A percentile compares a stretch with the other conserved stretches of the same genome.
Evolutionary conservation across 2,329 filamentous ascomycete genomes (phyloP).

Genomic region (Ceratocystis lukuohia): DNA sequence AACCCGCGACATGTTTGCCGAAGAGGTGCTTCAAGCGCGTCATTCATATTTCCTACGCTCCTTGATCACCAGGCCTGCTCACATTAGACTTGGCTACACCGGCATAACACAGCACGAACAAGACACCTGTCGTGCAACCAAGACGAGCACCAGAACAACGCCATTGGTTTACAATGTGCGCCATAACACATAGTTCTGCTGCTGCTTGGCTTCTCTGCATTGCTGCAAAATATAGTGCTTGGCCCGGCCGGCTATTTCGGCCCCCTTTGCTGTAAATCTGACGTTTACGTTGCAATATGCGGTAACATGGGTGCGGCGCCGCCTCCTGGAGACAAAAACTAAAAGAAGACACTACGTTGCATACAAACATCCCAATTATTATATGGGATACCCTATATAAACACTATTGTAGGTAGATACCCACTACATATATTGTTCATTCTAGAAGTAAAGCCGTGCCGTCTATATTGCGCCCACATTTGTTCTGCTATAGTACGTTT

Average conservation of each 20-base stretch:
- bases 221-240: neutral
- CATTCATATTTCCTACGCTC: neutral
- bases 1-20: no score
- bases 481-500: neutral
- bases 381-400: neutral
- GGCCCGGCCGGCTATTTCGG: neutral
- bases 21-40: neutral
- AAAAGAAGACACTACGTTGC: neutral
- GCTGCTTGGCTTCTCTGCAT: neutral
- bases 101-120: neutral
- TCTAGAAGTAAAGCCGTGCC: neutral
- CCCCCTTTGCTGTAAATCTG: neutral
- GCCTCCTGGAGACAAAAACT: neutral
- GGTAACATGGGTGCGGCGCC: neutral
- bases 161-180: neutral
- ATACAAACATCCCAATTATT: neutral
- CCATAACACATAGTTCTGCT: neutral
- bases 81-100: neutral
- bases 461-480: neutral
- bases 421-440: neutral
- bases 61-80: neutral
- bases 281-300: neutral
- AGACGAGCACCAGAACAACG: neutral
- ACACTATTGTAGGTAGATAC: neutral
- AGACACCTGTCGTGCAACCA: neutral